phyloP scores from a whole-genome alignment of 345 rosid genomes.

The Arabis alpina region DNA sequence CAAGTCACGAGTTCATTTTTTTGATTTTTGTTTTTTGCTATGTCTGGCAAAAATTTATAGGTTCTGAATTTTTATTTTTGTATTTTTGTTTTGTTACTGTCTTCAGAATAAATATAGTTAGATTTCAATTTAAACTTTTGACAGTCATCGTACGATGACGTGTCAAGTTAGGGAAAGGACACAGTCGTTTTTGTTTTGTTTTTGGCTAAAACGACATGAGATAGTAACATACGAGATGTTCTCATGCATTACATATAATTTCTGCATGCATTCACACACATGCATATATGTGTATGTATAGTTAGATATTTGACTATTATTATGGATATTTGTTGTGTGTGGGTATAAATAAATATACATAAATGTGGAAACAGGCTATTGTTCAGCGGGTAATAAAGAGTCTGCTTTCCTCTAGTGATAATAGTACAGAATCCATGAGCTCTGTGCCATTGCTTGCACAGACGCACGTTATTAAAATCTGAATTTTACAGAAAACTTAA shows the following conservation, averaged over 20 bases:
- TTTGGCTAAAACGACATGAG: slow-evolving; percentile 39
- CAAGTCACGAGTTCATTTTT: slow-evolving; percentile 38
- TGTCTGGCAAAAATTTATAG: slow-evolving; percentile 31
- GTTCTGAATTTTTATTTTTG: neutral
- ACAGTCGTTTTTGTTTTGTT: slow-evolving; percentile 28
- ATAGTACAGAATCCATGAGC: slow-evolving; percentile 48
- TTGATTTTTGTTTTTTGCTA: neutral
- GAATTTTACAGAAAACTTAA: slow-evolving; percentile 21
- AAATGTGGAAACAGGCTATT: slow-evolving; percentile 19
- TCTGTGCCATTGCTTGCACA: slow-evolving; percentile 44
- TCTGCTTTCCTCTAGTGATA: slow-evolving; percentile 23
- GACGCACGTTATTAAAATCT: slow-evolving; percentile 33
- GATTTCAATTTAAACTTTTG: slow-evolving; percentile 23
- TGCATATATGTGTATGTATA: neutral
- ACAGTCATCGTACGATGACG: slow-evolving; percentile 38
- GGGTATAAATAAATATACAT: too few species aligned
- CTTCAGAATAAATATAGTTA: slow-evolving; percentile 31
- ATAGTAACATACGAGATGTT: slow-evolving; percentile 23
- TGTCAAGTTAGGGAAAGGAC: slow-evolving; percentile 44
- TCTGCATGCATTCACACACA: slow-evolving; percentile 32
- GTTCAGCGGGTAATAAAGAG: slow-evolving; percentile 35
- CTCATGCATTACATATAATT: slow-evolving; percentile 26
- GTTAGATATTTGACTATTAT: neutral
- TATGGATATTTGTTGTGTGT: neutral
- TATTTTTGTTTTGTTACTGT: slow-evolving; percentile 6